phyloP scores from a whole-genome alignment of 352 stramenopile genomes.

The Phytopythium vexans region DNA sequence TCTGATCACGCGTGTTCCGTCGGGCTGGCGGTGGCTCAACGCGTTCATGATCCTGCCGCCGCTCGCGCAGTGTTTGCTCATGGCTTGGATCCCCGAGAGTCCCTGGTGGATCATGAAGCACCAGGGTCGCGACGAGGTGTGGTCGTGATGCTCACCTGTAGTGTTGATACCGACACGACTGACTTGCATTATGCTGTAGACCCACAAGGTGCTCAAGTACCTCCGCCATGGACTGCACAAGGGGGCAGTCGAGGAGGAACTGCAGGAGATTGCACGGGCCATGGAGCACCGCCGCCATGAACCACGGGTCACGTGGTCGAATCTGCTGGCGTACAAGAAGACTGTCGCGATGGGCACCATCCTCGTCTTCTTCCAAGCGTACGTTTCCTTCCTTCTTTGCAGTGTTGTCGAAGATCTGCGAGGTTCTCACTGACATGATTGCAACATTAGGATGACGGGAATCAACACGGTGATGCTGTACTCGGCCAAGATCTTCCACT shows the following conservation, averaged over 20 bases:
- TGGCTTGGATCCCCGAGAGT: constrained; percentile 77
- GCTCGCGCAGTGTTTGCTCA: constrained; percentile 50
- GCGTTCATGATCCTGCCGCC: constrained; percentile 65
- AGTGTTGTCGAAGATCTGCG: background rate
- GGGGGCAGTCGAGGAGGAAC: constrained; percentile 51
- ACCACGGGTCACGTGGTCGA: constrained; percentile 37
- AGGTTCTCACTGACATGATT: background rate
- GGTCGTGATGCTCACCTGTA: background rate
- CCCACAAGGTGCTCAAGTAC: constrained; percentile 29
- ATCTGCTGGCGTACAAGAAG: constrained; percentile 60
- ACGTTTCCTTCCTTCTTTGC: constrained; percentile 7
- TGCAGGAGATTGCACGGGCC: constrained; percentile 53
- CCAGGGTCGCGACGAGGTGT: constrained; percentile 37
- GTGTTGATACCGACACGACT: background rate
- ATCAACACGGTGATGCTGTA: constrained; percentile 93
- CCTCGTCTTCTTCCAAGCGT: constrained; percentile 81
- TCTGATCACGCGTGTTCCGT: constrained; percentile 72
- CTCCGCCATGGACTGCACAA: constrained; percentile 29
- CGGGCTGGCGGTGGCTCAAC: constrained; percentile 85
- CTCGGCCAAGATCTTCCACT: constrained; percentile 89
- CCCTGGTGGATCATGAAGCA: constrained; percentile 88
- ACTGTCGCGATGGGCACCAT: constrained; percentile 51
- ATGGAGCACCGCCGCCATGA: constrained; percentile 57
- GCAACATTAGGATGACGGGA: constrained; percentile 62
- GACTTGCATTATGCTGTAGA: constrained; percentile 7